Conservation (phyloP, 345 rosid genomes). For the Arabidopsis suecica region DNA sequence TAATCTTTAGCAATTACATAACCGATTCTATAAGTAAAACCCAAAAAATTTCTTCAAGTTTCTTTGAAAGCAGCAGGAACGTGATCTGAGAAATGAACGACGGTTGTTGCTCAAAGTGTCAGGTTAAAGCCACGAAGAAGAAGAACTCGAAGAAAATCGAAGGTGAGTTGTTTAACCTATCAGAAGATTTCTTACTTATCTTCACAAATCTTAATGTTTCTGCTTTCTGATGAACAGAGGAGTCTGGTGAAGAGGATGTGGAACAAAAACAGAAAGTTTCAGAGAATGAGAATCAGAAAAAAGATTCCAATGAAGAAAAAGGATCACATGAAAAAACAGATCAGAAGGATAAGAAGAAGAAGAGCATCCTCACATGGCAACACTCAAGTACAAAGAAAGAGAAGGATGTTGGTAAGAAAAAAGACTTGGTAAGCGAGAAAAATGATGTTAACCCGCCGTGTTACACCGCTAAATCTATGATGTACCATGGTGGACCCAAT, state of each 20-base stretch:
- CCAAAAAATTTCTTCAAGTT: background rate
- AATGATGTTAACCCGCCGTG: background rate
- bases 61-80: background rate
- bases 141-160: slow-evolving; percentile 26
- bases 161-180: slow-evolving; percentile 24
- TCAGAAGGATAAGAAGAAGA: slow-evolving; percentile 13
- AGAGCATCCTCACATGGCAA: slow-evolving; percentile 28
- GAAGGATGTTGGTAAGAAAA: background rate
- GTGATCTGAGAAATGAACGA: slow-evolving; percentile 32
- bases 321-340: background rate
- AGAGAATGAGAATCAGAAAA: slow-evolving; percentile 26
- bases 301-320: slow-evolving; percentile 23
- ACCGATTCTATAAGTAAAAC: slow-evolving; percentile 12
- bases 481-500: slow-evolving; percentile 4
- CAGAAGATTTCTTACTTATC: background rate
- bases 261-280: slow-evolving; percentile 7
- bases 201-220: slow-evolving; percentile 10
- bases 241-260: slow-evolving; percentile 2
- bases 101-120: slow-evolving; percentile 27
- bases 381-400: slow-evolving; percentile 38
- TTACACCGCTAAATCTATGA: slow-evolving; percentile 10
- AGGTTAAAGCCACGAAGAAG: slow-evolving; percentile 15
- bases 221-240: slow-evolving; percentile 37
- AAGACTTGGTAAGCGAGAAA: background rate
- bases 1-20: slow-evolving; percentile 8